A percentile compares a stretch with the other conserved stretches of the same genome.
phyloP scores from a whole-genome alignment of 495 filamentous ascomycete genomes.

The Pyrenula massariospora region DNA sequence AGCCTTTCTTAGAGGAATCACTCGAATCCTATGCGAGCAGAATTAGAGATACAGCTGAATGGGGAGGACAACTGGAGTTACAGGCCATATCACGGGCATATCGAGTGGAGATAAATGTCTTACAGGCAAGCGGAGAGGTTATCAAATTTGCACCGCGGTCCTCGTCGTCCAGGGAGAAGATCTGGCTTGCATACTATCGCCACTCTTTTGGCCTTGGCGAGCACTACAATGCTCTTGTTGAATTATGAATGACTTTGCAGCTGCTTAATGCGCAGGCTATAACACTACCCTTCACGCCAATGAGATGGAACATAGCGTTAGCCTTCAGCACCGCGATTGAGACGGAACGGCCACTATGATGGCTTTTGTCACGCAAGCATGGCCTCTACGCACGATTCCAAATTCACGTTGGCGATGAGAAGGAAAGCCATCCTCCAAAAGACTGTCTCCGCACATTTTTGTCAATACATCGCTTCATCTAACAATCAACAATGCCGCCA shows the following conservation, averaged over 20 bases:
- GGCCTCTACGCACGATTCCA: too few species aligned
- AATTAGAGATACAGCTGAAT: constrained; percentile 84
- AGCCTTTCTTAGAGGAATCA: constrained; percentile 71
- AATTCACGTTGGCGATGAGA: too few species aligned
- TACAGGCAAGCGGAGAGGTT: constrained; percentile 68
- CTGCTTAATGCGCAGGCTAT: too few species aligned
- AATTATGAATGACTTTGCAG: too few species aligned
- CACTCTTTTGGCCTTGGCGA: constrained; percentile 88
- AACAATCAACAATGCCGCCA: constrained; percentile 13
- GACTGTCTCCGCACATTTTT: not conserved
- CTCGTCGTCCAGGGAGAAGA: constrained; percentile 26
- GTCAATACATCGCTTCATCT: not conserved
- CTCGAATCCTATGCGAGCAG: constrained; percentile 60
- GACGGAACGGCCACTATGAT: too few species aligned
- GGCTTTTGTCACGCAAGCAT: too few species aligned
- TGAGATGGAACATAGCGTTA: too few species aligned
- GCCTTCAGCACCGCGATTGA: too few species aligned
- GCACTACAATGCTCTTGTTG: constrained; percentile 80
- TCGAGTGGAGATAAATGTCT: constrained; percentile 67
- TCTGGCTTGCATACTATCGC: constrained; percentile 93
- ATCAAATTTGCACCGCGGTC: constrained; percentile 57
- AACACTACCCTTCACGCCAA: too few species aligned
- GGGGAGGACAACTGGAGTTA: constrained; percentile 90
- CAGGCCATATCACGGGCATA: constrained; percentile 75
- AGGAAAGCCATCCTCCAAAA: not conserved